Evolutionary conservation across 2,329 filamentous ascomycete species (phyloP), one percentile per base, ranked within the genome.

Genomic region (Diplodia scrobiculata): DNA sequence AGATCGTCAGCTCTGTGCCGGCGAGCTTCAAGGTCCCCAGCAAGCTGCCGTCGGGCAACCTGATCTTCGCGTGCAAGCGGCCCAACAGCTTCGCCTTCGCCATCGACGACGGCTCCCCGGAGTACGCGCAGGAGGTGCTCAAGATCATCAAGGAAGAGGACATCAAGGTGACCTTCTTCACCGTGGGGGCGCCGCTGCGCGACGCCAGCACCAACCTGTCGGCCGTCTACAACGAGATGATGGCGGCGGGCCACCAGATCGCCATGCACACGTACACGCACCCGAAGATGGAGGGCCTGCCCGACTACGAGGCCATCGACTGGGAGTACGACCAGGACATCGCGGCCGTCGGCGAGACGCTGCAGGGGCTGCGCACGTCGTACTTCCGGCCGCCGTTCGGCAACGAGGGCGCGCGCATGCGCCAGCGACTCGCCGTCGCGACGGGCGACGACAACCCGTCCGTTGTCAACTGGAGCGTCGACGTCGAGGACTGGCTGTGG

Each of bases 311-410:
- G 0, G 75, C 80, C 59, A 87, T 87, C 66, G 86, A 87, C 77
- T 87, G 84, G 85, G 86, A 87, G 74, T 84, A 86, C 74, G 80
- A 78, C 68, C 81, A 86, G 72, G 83, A 87, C 74, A 81, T 87
- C 69, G 77, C 79, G 34, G 81, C 83, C 2, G 81, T 84, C 51
- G 69, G 72, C 55, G 68, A 72, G 36, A 73, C 73, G 1, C 76
- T 79, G 70, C 73, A 77, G 58, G 75, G 77, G 29, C 69, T 72
- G 32, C 69, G 72, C 51, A 75, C 73, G 0, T 71, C 73, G 19
- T 90, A 90, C 77, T 90, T 90, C 82, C 84, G 88, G 5, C 87
- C 88, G 5, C 88, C 88, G 0, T 91, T 87, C 71, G 88, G 88
- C 48, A 89, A 82, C 34, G 84, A 90, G 72, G 88, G 87, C 48